phyloP scores from a whole-genome alignment of 345 rosid genomes.

The Salix koriyanagi region DNA sequence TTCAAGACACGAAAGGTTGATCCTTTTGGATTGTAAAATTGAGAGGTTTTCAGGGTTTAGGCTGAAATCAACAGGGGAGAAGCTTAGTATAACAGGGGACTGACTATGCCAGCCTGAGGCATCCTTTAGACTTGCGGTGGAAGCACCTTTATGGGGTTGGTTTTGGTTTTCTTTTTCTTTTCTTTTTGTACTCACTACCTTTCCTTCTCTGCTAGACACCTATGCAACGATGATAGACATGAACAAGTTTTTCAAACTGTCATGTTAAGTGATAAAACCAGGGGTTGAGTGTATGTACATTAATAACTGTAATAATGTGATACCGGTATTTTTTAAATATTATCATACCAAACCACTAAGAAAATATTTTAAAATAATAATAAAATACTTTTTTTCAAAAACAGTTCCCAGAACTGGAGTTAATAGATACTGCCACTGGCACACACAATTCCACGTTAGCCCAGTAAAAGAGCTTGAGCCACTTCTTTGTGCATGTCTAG shows the following conservation, averaged over 20 bases:
- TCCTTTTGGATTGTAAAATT: neutral
- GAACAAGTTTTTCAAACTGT: too few species aligned
- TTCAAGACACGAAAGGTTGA: conserved; percentile 11
- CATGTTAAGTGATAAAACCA: neutral
- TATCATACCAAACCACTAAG: too few species aligned
- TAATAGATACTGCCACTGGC: too few species aligned
- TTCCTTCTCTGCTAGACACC: neutral
- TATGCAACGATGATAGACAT: neutral
- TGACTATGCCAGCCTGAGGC: neutral
- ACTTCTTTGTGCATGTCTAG: too few species aligned
- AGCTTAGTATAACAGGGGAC: neutral
- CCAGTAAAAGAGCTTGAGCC: too few species aligned
- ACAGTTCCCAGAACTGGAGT: too few species aligned
- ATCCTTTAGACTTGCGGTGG: neutral
- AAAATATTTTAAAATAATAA: too few species aligned
- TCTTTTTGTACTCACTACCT: neutral
- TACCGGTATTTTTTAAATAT: too few species aligned
- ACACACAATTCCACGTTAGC: too few species aligned
- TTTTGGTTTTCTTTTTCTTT: neutral
- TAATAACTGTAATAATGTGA: too few species aligned
- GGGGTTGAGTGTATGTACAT: neutral
- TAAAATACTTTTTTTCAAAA: too few species aligned
- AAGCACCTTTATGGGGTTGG: neutral
- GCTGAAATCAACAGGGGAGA: neutral
- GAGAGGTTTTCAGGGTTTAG: conserved; percentile 10